These are phyloP conservation scores for Acephala macrosclerotiorum DNA, from an alignment of 2,329 filamentous ascomycete genomes.

Conservation along the genomic window DNA sequence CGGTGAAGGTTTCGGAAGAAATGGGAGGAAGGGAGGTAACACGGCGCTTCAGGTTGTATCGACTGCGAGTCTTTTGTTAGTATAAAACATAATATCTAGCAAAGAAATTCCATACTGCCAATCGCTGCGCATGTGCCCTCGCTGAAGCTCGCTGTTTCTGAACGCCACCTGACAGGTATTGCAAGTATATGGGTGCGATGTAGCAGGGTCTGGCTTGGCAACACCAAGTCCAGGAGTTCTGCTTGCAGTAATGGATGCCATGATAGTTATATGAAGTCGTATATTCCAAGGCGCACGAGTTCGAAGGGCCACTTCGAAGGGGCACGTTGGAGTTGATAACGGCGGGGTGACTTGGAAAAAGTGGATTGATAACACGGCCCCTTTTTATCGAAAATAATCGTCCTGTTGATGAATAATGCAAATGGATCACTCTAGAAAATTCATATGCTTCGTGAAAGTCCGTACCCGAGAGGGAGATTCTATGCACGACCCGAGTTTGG, in stretches of 20 bases:
- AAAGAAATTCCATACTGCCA: slow-evolving; percentile 79
- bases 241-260: slow-evolving; percentile 56
- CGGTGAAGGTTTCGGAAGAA: slow-evolving; percentile 89
- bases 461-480: neutral
- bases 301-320: slow-evolving; percentile 1
- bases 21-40: slow-evolving; percentile 91
- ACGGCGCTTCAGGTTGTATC: slow-evolving; percentile 95
- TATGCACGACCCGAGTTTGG: neutral
- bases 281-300: neutral
- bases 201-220: slow-evolving; percentile 43
- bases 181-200: slow-evolving; percentile 91
- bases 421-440: slow-evolving; percentile 2
- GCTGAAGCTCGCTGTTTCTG: slow-evolving; percentile 89
- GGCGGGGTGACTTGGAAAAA: neutral
- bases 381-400: slow-evolving; percentile 4
- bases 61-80: slow-evolving; percentile 56
- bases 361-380: slow-evolving; percentile 15
- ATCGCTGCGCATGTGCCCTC: slow-evolving; percentile 96
- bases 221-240: slow-evolving; percentile 36
- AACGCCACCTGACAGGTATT: slow-evolving; percentile 98
- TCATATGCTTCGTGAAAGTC: neutral
- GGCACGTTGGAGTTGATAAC: slow-evolving; percentile 1
- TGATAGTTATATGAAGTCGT: slow-evolving; percentile 37
- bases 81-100: slow-evolving; percentile 16
- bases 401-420: slow-evolving; percentile 12